A percentile compares a stretch with the other conserved stretches of the same genome.
These are phyloP conservation scores for Hanseniaspora opuntiae DNA, from an alignment of 805 yeast species.

Conservation along the genomic window DNA sequence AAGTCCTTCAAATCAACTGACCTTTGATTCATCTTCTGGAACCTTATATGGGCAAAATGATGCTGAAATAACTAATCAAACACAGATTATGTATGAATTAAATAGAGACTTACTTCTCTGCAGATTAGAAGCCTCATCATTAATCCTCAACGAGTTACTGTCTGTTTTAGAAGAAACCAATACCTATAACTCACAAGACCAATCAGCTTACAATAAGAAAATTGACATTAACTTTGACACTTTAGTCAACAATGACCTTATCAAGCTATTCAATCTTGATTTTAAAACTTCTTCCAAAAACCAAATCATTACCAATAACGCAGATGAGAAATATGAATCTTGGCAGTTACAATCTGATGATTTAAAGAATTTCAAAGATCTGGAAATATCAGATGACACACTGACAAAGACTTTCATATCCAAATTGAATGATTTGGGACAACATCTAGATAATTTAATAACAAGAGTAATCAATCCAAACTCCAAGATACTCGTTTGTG, in stretches of 20 bases:
- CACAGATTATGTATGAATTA: constrained; percentile 7
- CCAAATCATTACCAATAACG: background rate
- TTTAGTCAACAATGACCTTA: background rate
- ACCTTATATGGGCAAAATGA: background rate
- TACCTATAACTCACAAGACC: background rate
- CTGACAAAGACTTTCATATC: background rate
- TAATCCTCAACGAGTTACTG: background rate
- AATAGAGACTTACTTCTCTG: constrained; percentile 7
- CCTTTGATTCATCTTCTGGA: constrained; percentile 7
- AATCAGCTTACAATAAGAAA: background rate
- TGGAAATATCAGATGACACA: constrained; percentile 6
- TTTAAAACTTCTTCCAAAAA: constrained; percentile 4
- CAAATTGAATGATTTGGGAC: constrained; percentile 44
- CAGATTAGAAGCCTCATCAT: constrained; percentile 1
- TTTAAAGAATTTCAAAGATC: constrained; percentile 7
- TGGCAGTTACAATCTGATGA: background rate
- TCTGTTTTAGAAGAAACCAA: background rate
- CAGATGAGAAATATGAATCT: background rate
- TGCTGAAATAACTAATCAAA: background rate
- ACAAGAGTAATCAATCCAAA: constrained; percentile 82
- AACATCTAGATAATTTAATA: constrained; percentile 56
- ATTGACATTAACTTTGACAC: background rate
- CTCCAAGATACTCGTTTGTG: constrained; percentile 90
- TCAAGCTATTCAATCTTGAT: background rate
- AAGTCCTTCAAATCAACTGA: background rate